A percentile compares a stretch with the other conserved stretches of the same genome.
Conservation (phyloP, 2,329 filamentous ascomycete species). For the Colletotrichum limetticola region DNA sequence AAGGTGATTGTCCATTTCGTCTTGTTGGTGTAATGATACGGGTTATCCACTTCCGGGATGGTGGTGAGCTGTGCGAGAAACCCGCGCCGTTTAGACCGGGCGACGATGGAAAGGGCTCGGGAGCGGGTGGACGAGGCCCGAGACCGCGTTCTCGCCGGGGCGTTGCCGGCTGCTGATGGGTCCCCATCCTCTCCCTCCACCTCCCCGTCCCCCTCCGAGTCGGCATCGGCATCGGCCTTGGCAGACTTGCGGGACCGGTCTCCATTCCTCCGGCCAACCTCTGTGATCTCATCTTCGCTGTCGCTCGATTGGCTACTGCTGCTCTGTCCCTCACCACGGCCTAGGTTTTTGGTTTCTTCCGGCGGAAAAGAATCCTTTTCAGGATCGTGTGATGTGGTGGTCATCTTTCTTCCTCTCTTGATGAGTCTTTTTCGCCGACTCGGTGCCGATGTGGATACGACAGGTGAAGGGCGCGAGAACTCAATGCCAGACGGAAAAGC, state of each 20-base stretch:
- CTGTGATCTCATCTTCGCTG: slow-evolving; percentile 27
- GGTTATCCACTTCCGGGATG: slow-evolving; percentile 81
- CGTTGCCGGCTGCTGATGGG: slow-evolving; percentile 16
- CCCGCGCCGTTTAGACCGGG: slow-evolving; percentile 69
- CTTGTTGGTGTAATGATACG: slow-evolving; percentile 76
- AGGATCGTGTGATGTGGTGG: slow-evolving; percentile 23
- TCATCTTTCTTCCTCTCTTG: not conserved
- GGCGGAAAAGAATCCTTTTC: slow-evolving; percentile 31
- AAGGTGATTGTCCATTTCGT: slow-evolving; percentile 89
- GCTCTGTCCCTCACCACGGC: slow-evolving; percentile 10
- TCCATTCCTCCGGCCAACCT: slow-evolving; percentile 12
- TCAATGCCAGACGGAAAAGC: not conserved
- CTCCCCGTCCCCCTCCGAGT: not conserved
- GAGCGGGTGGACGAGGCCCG: slow-evolving; percentile 53
- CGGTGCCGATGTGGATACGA: slow-evolving; percentile 19
- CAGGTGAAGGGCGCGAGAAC: not conserved
- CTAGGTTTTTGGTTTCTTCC: not conserved
- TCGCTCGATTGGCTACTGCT: slow-evolving; percentile 14
- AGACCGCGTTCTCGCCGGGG: slow-evolving; percentile 40
- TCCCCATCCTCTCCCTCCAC: not conserved
- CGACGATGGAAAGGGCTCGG: slow-evolving; percentile 51
- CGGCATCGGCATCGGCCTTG: not conserved
- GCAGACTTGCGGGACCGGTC: slow-evolving; percentile 17
- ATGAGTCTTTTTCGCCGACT: slow-evolving; percentile 9
- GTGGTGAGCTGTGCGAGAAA: slow-evolving; percentile 77